Base-by-base conservation (phyloP, 2,329 filamentous ascomycete genomes). In the Cladophialophora carrionii region DNA sequence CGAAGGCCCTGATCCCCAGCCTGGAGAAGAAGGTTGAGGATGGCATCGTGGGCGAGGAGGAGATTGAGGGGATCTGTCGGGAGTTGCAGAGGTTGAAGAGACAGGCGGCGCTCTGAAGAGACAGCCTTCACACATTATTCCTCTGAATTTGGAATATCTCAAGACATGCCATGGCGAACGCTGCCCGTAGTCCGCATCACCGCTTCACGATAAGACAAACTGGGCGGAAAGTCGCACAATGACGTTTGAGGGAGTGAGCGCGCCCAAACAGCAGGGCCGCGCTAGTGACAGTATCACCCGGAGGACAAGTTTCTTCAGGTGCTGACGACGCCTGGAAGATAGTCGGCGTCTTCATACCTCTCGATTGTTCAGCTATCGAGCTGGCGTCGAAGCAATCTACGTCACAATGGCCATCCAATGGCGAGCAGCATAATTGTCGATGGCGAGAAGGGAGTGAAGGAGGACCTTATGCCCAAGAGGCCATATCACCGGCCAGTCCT, bases 1-100 rank as follows among this genome's bases (percentile, higher is more conserved):
- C 95, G 66, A 97, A 96, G 81, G 96, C 92, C 8, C 84, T 99
- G 64, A 96, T 99, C 68, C 96, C 95, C 0, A 96, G 85, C 71
- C 78, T 99, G 57, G 85, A 88, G 72, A 88, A 92, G 78, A 99
- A 99, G 81, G 96, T 98, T 74, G 85, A 85, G 67, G 67, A 72
- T 54, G 70, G 70, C 14, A 55, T 63, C 5, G 61, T 72, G 6
- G 58, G 63, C 17, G 94, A 98, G 76, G 90, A 92, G 41, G 91
- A 96, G 71, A 80, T 99, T 69, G 89, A 96, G 78, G 89, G 92
- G 68, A 82, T 98, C 64, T 84, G 99, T 64, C 89, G 96, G 74
- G 92, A 99, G 81, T 89, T 98, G 79, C 90, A 88, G 72, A 96
- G 96, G 82, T 81, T 96, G 75, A 78, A 72, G 68, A 65, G 66